These are phyloP conservation scores for Xylariaceae sp. DNA, from an alignment of 2,329 filamentous ascomycete genomes.

Conservation along the genomic window DNA sequence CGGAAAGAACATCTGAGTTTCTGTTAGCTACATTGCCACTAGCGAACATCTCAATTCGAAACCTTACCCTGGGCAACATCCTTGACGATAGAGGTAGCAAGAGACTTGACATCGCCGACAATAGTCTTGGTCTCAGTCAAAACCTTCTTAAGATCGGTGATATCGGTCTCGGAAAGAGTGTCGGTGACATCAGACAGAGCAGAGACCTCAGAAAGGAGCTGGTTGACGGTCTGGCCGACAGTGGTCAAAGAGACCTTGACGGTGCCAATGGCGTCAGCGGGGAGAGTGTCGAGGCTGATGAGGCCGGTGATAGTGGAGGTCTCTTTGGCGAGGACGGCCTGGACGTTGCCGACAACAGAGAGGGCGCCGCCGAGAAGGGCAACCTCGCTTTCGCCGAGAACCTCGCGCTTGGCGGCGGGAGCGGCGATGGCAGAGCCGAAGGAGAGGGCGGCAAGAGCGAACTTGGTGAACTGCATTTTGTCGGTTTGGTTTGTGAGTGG, in stretches of 20 bases:
- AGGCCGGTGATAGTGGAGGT: background rate
- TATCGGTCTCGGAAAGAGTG: conserved; percentile 23
- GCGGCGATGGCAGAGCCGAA: conserved; percentile 31
- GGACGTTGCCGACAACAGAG: background rate
- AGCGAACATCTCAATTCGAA: background rate
- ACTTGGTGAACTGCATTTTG: conserved; percentile 34
- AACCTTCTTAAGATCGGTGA: conserved; percentile 22
- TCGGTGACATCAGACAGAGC: conserved; percentile 20
- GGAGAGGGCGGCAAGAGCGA: conserved; percentile 31
- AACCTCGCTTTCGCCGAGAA: conserved; percentile 21
- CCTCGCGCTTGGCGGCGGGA: conserved; percentile 20
- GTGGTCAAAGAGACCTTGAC: conserved; percentile 24
- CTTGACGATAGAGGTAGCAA: conserved; percentile 22
- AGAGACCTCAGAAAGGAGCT: conserved; percentile 16
- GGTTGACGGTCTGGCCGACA: conserved; percentile 22
- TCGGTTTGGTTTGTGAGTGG: conserved; percentile 5
- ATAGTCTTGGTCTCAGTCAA: conserved; percentile 22
- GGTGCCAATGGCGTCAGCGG: conserved; percentile 16
- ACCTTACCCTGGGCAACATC: conserved; percentile 22
- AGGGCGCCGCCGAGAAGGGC: conserved; percentile 2
- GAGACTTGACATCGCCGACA: conserved; percentile 13
- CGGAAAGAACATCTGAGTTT: conserved; percentile 18
- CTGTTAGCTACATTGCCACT: conserved; percentile 9
- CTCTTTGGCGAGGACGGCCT: background rate
- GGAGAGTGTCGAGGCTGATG: conserved; percentile 8